Base-by-base conservation (phyloP, 2,329 filamentous ascomycete genomes). In the Microdochium nivale region DNA sequence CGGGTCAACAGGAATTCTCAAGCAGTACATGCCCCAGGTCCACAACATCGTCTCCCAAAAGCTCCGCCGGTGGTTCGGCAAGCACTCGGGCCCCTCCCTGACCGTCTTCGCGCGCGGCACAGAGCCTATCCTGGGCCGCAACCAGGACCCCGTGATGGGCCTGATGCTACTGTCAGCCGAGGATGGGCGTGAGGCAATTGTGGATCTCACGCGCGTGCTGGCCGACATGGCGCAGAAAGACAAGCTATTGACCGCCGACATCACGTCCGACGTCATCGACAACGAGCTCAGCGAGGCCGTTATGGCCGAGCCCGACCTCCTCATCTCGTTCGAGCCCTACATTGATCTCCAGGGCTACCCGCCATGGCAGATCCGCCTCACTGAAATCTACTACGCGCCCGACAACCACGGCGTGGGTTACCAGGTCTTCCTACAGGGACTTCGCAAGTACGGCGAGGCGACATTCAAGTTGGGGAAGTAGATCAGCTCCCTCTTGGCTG, bases 351-450 rank as follows among this genome's bases (percentile, higher is more conserved):
- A 90, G 51, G 90, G 94, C 10, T 99, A 97, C 66, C 94, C 94
- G 10, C 94, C 94, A 1, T 99, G 94, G 94, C 94, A 96, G 70
- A 80, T 97, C 55, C 81, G 94, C 44, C 73, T 99, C 64, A 96
- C 91, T 0, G 94, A 99, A 75, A 96, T 99, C 53, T 96, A 91
- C 67, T 81, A 84, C 61, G 73, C 88, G 13, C 78, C 79, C 52
- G 87, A 91, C 64, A 90, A 90, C 66, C 80, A 87, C 56, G 84
- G 84, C 1, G 91, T 99, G 19, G 90, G 90, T 46, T 99, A 99
- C 68, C 91, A 96, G 65, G 87, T 95, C 27, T 99, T 97, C 67
- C 75, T 97, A 57, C 80, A 86, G 56, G 92, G 86, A 1, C 71
- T 99, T 59, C 86, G 88, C 67, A 89, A 86, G 61, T 99, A 83